phyloP scores from a whole-genome alignment of 257 asterid species.

The Catharanthus roseus region DNA sequence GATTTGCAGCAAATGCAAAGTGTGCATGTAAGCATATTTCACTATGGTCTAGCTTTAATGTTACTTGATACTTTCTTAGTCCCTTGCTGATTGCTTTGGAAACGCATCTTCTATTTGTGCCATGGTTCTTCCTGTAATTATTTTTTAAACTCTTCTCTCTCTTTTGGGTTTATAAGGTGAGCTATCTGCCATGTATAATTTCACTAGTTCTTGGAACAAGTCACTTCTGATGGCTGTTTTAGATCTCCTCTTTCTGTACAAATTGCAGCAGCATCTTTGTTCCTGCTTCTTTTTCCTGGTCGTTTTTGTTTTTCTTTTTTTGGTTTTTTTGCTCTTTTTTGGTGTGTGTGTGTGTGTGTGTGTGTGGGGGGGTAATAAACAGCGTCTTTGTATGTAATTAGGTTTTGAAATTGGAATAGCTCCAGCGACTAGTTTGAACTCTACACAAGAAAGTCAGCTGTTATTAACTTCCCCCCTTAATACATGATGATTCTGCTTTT shows the following conservation, averaged over 20 bases:
- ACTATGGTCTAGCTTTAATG: slow-evolving; percentile 13
- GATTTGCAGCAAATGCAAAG: slow-evolving; percentile 94
- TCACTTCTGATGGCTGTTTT: not conserved
- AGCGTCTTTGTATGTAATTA: no score
- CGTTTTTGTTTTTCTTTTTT: no score
- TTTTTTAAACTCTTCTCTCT: not conserved
- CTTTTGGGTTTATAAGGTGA: not conserved
- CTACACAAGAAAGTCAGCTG: not conserved
- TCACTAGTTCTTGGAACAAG: not conserved
- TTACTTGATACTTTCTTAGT: not conserved
- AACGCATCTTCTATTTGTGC: not conserved
- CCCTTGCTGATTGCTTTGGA: not conserved
- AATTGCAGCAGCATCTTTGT: not conserved
- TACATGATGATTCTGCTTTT: no score
- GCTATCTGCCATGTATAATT: not conserved
- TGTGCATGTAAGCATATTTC: slow-evolving; percentile 58
- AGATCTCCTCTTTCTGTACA: not conserved
- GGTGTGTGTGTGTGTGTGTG: no score
- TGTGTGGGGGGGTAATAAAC: no score
- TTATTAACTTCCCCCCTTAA: not conserved
- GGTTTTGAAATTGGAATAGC: not conserved
- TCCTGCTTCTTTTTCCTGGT: not conserved
- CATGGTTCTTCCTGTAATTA: not conserved
- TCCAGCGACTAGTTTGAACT: not conserved
- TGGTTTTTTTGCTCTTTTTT: no score